phyloP scores from a whole-genome alignment of 2,329 filamentous ascomycete genomes.

The Trichoderma atroviride region DNA sequence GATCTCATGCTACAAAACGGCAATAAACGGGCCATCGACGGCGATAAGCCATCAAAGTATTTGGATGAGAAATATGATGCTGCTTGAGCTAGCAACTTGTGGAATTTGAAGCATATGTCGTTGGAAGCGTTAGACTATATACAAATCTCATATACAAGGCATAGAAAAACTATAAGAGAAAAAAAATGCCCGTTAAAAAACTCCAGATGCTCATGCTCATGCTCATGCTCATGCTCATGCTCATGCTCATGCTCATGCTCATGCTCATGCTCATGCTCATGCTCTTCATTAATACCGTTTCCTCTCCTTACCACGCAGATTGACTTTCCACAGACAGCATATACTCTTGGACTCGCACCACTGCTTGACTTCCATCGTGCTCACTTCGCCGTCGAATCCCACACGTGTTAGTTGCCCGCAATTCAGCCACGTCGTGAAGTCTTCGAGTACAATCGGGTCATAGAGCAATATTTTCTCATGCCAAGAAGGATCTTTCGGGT shows the following conservation, averaged over 20 bases:
- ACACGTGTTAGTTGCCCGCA: constrained; percentile 64
- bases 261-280: constrained; percentile 5
- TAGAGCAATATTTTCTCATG: constrained; percentile 93
- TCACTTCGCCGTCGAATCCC: constrained; percentile 67
- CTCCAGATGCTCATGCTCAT: constrained; percentile 18
- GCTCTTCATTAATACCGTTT: constrained; percentile 44
- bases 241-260: no score
- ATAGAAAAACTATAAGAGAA: not conserved
- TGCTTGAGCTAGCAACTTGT: not conserved
- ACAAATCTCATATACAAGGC: not conserved
- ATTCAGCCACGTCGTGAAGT: constrained; percentile 83
- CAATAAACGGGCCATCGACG: not conserved
- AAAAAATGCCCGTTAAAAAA: not conserved
- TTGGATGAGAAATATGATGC: not conserved
- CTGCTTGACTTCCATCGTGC: constrained; percentile 69
- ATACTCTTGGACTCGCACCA: constrained; percentile 91
- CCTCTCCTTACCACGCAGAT: constrained; percentile 53
- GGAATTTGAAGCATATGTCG: not conserved
- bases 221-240: not conserved
- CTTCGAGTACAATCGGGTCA: constrained; percentile 86
- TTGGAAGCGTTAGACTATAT: not conserved
- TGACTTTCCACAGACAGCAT: constrained; percentile 76
- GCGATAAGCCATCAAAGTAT: no score
- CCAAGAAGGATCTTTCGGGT: constrained; percentile 67
- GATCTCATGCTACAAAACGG: constrained; percentile 8